Evolutionary conservation across 1,284 basidiomycete genomes (phyloP).

Genomic region (Leccinum pallidistipes): DNA sequence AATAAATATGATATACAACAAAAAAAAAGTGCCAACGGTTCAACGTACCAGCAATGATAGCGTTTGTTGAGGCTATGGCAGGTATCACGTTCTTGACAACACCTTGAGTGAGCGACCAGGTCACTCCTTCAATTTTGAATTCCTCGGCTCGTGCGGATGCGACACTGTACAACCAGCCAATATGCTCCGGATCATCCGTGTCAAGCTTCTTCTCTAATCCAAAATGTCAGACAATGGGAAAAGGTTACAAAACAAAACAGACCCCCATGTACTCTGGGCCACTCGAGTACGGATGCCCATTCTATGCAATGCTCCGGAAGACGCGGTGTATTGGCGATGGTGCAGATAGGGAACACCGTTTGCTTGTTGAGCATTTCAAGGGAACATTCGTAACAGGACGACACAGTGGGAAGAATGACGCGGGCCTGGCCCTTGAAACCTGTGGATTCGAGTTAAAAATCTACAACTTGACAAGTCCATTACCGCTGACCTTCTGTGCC

Average conservation of each 20-base stretch:
- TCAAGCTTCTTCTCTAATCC: slow-evolving; percentile 87
- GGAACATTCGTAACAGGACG: slow-evolving; percentile 98
- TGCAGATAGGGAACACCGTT: slow-evolving; percentile 97
- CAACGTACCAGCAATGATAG: slow-evolving; percentile 84
- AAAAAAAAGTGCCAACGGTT: not conserved
- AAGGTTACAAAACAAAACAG: slow-evolving; percentile 14
- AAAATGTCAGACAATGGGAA: slow-evolving; percentile 6
- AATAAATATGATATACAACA: no score
- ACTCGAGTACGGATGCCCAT: slow-evolving; percentile 99
- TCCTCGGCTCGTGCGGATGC: slow-evolving; percentile 84
- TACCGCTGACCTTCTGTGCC: slow-evolving; percentile 85
- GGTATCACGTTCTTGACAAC: slow-evolving; percentile 99
- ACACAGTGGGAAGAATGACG: slow-evolving; percentile 94
- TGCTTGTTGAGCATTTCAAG: slow-evolving; percentile 98
- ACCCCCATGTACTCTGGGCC: slow-evolving; percentile 93
- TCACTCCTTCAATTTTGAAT: slow-evolving; percentile 97
- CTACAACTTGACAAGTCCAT: not conserved
- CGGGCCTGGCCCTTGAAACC: slow-evolving; percentile 99
- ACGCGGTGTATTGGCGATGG: slow-evolving; percentile 98
- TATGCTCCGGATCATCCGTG: slow-evolving; percentile 96
- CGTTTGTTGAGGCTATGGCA: slow-evolving; percentile 95
- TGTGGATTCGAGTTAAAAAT: slow-evolving; percentile 34
- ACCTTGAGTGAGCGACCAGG: slow-evolving; percentile 96
- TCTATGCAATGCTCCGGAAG: slow-evolving; percentile 99
- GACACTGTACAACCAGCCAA: slow-evolving; percentile 87